A percentile compares a stretch with the other conserved stretches of the same genome.
phyloP scores from a whole-genome alignment of 2,329 filamentous ascomycete genomes.

The Fusarium sp. region DNA sequence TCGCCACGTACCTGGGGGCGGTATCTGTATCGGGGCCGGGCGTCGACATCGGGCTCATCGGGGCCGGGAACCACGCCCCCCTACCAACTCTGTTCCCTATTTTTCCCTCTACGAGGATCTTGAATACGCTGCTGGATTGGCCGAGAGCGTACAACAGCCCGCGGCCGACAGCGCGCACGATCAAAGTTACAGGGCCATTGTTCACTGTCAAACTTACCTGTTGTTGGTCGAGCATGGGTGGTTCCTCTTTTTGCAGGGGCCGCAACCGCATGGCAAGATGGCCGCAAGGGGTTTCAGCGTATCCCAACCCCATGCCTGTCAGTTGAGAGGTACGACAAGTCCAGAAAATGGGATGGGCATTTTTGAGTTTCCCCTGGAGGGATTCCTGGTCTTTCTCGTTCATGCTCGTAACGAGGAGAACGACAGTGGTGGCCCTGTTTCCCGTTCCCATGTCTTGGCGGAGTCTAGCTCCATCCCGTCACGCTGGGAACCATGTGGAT shows the following conservation, averaged over 20 bases:
- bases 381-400: not conserved
- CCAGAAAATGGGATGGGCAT: not conserved
- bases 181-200: not conserved
- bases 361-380: not conserved
- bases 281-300: not conserved
- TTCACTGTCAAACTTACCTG: not conserved
- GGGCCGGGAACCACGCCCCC: conserved; percentile 19
- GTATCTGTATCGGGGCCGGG: conserved; percentile 29
- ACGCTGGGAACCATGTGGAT: not conserved
- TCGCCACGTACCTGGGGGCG: conserved; percentile 17
- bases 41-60: conserved; percentile 11
- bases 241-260: not conserved
- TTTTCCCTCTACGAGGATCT: not conserved
- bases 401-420: not conserved
- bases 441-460: not conserved
- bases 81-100: conserved; percentile 4
- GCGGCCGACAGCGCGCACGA: conserved; percentile 3
- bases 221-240: not conserved
- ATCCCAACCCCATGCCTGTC: not conserved
- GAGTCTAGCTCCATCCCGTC: not conserved
- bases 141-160: not conserved
- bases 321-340: not conserved
- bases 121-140: conserved; percentile 14
- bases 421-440: not conserved
- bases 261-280: not conserved